Percentiles rank a stretch among this genome's conserved stretches.
phyloP scores from a whole-genome alignment of 176 grass and related monocot genomes.

The Cocos nucifera region DNA sequence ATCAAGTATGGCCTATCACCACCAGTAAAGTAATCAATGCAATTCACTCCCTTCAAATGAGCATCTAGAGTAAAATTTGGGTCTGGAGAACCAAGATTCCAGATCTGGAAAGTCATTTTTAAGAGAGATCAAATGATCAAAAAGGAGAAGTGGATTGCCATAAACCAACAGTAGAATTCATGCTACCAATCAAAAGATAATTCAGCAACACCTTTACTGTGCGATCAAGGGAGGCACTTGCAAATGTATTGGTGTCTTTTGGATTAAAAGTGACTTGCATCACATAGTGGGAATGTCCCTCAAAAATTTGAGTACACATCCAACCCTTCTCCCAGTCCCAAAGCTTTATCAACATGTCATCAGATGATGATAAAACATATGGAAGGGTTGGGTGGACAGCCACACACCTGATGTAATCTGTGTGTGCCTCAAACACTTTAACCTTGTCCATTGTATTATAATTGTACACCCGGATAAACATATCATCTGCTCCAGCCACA shows the following conservation, averaged over 20 bases:
- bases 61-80: slow-evolving; percentile 97
- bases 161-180: too few relatives aligned
- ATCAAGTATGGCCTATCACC: slow-evolving; percentile 97
- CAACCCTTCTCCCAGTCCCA: slow-evolving; percentile 99
- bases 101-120: slow-evolving; percentile 51
- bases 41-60: slow-evolving; percentile 95
- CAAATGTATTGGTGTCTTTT: slow-evolving; percentile 96
- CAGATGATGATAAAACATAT: slow-evolving; percentile 94
- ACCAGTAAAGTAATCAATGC: slow-evolving; percentile 98
- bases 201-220: slow-evolving; percentile 67
- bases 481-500: slow-evolving; percentile 96
- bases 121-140: too few relatives aligned
- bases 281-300: slow-evolving; percentile 98
- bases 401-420: slow-evolving; percentile 44
- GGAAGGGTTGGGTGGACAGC: slow-evolving; percentile 88
- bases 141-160: too few relatives aligned
- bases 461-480: slow-evolving; percentile 50
- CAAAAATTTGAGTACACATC: slow-evolving; percentile 99
- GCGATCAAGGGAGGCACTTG: slow-evolving; percentile 96
- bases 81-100: slow-evolving; percentile 98
- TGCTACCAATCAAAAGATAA: background rate
- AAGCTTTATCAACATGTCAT: slow-evolving; percentile 98
- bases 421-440: slow-evolving; percentile 88
- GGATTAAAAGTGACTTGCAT: slow-evolving; percentile 99
- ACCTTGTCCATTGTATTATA: slow-evolving; percentile 97